Evolutionary conservation across 2,329 filamentous ascomycete genomes (phyloP).

Genomic region (Cladosporium cucumerinum): DNA sequence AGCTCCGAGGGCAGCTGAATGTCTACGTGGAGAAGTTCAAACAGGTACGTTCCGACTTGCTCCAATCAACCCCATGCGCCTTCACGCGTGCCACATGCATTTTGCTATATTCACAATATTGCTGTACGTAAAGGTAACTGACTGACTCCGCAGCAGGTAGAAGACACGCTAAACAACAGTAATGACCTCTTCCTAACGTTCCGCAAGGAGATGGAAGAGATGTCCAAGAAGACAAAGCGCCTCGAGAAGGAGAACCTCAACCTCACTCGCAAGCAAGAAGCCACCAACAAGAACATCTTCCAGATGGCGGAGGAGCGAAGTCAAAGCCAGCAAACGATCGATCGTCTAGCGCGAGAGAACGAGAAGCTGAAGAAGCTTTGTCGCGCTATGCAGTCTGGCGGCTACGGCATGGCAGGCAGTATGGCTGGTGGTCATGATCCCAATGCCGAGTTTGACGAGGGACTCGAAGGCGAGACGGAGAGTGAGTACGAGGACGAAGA

Average conservation of each 20-base stretch:
- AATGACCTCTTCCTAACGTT: constrained; percentile 97
- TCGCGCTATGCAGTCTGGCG: constrained; percentile 93
- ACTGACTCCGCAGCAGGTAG: constrained; percentile 67
- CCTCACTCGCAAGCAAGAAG: constrained; percentile 87
- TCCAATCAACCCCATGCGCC: background rate
- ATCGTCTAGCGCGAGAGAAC: constrained; percentile 78
- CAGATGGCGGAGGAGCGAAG: constrained; percentile 95
- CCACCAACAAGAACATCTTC: constrained; percentile 89
- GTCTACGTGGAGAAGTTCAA: constrained; percentile 99
- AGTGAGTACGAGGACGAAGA: constrained; percentile 66
- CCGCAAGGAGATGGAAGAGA: constrained; percentile 98
- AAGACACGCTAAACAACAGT: constrained; percentile 97
- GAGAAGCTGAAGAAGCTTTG: constrained; percentile 92
- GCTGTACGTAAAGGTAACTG: constrained; percentile 29
- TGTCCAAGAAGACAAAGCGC: constrained; percentile 98
- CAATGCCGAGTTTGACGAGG: constrained; percentile 29
- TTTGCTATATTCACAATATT: constrained; percentile 7
- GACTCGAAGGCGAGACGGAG: constrained; percentile 51
- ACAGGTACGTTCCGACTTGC: constrained; percentile 62
- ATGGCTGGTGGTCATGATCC: constrained; percentile 18
- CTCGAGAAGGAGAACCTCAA: constrained; percentile 94
- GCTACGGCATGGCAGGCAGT: constrained; percentile 56
- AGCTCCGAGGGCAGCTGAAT: constrained; percentile 90
- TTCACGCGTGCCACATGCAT: constrained; percentile 4
- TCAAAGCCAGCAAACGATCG: constrained; percentile 69